A percentile compares a stretch with the other conserved stretches of the same genome.
Conservation (phyloP, 2,329 filamentous ascomycete species). For the Alternaria triticina region DNA sequence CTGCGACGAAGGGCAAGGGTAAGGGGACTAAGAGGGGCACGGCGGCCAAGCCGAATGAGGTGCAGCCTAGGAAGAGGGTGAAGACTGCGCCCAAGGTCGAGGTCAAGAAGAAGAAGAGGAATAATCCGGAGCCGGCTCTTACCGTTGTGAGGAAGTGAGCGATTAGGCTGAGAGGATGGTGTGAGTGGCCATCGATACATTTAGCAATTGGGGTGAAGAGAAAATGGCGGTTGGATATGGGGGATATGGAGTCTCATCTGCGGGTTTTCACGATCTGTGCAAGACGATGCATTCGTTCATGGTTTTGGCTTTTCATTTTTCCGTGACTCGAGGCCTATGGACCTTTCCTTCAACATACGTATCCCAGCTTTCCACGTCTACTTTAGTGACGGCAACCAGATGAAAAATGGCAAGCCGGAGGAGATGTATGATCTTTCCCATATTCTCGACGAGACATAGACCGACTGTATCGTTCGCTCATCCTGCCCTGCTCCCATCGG, state of each 20-base stretch:
- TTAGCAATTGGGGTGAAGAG: background rate
- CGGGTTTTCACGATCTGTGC: background rate
- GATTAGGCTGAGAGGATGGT: background rate
- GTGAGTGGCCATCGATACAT: background rate
- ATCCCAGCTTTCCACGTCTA: background rate
- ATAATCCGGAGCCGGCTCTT: background rate
- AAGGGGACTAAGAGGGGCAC: conserved; percentile 7
- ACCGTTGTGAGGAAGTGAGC: conserved; percentile 6
- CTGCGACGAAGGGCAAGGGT: background rate
- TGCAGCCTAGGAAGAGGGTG: conserved; percentile 27
- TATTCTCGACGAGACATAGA: no score
- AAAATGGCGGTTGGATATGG: background rate
- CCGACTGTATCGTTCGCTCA: no score
- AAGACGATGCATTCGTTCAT: background rate
- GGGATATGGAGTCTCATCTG: background rate
- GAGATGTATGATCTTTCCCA: no score
- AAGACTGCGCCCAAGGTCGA: conserved; percentile 17
- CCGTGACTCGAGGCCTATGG: background rate
- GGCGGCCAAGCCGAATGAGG: conserved; percentile 9
- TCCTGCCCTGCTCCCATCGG: no score
- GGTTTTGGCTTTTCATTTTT: background rate
- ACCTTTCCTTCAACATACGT: background rate
- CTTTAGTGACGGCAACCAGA: no score
- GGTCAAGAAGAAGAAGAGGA: conserved; percentile 11
- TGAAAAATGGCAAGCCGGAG: no score